Base-by-base conservation (phyloP, 306 rosid species). In the Rubus idaeus region DNA sequence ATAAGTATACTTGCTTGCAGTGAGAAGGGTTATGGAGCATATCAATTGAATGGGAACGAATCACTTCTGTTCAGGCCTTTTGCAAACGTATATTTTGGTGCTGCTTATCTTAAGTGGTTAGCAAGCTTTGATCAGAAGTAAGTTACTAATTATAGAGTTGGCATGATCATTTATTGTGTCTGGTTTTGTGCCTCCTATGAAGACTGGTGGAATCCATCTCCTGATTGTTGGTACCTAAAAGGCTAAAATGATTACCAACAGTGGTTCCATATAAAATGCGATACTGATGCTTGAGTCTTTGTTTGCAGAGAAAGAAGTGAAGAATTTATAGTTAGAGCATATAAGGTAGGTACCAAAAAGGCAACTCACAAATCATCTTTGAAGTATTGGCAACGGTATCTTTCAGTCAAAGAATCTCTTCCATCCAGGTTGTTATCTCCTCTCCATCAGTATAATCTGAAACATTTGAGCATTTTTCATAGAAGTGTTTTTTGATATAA, bases 311-410 rank as follows among this genome's bases (percentile, higher is more conserved):
- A 83, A 85, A 94, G 93, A 90, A 87, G 70, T 82, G 98, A 94
- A 82, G 98, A 94, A 82, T 94, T 85, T 81, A 84, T 92, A 23
- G 81, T 90, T 44, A 90, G 97, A 80, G 93, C 96, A 58, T 94
- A 92, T 76, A 94, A 78, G 84, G 92, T 93, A n/a, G 96, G 98
- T 57, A 80, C 90, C 14, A 89, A 89, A 74, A 92, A 89, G 90
- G 93, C 92, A 68, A 90, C 83, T 77, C 95, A 85, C 76, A 94
- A 90, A 88, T 85, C 96, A 78, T 92, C 98, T 50, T 73, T 92
- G 81, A 86, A 68, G 58, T 88, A 79, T 83, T 94, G 98, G 98
- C 85, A 86, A 79, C 81, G 83, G 17, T 94, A 94, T 80, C 85
- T 90, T 42, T 75, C 88, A 4, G 91, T 89, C 57, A 91, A 88